These are phyloP conservation scores for Apostasia shenzhenica DNA, from an alignment of 106 monocot species.

Conservation along the genomic window DNA sequence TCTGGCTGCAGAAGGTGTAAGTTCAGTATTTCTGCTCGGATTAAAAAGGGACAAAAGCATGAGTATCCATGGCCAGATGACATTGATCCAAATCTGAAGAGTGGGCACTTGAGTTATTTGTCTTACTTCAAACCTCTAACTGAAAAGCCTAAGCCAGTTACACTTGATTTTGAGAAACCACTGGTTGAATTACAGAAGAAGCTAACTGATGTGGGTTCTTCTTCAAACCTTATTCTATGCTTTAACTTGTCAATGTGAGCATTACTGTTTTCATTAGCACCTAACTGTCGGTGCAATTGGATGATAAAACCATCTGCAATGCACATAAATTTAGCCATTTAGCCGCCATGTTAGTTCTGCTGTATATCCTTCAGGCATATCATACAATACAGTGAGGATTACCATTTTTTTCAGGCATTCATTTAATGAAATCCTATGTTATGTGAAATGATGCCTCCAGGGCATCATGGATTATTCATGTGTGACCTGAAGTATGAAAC, in stretches of 20 bases:
- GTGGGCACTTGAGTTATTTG: constrained; percentile 59
- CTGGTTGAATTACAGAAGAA: constrained; percentile 58
- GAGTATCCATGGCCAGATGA: constrained; percentile 78
- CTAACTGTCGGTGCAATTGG: too few relatives aligned
- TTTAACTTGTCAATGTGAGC: too few relatives aligned
- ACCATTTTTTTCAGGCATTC: not conserved
- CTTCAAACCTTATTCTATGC: not conserved
- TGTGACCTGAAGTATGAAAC: too few relatives aligned
- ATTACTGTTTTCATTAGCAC: too few relatives aligned
- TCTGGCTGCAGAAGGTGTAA: constrained; percentile 17
- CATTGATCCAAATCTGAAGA: constrained; percentile 61
- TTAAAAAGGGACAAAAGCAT: constrained; percentile 62
- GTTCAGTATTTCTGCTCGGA: constrained; percentile 28
- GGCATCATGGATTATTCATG: too few relatives aligned
- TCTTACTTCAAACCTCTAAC: constrained; percentile 59
- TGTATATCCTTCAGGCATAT: too few relatives aligned
- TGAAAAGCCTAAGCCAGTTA: constrained; percentile 62
- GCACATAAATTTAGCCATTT: too few relatives aligned
- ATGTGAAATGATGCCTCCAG: too few relatives aligned
- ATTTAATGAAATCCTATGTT: too few relatives aligned
- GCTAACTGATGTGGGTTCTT: constrained; percentile 52
- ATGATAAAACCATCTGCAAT: too few relatives aligned
- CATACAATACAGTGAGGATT: not conserved
- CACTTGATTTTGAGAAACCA: constrained; percentile 77
- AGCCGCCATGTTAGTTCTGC: not conserved